Percentiles rank a stretch among this genome's conserved stretches.
These are phyloP conservation scores for Cladosporium sp. DNA, from an alignment of 2,329 filamentous ascomycete species.

Conservation along the genomic window DNA sequence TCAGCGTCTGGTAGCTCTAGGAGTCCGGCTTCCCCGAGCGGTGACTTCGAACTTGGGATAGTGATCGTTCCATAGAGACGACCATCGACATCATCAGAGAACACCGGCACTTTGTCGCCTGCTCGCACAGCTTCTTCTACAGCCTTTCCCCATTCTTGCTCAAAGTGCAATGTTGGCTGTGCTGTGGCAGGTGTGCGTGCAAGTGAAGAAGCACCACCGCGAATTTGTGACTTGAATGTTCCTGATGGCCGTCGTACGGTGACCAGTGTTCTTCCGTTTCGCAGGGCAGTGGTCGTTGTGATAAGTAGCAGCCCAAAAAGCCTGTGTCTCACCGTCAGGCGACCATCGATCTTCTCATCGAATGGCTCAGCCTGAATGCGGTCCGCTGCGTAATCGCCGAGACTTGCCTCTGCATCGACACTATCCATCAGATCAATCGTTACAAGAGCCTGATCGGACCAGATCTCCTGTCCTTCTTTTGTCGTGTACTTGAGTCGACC, in stretches of 20 bases:
- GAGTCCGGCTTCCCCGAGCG: slow-evolving; percentile 23
- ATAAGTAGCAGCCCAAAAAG: slow-evolving; percentile 69
- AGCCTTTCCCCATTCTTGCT: slow-evolving; percentile 8
- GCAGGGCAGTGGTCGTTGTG: slow-evolving; percentile 64
- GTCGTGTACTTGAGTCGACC: slow-evolving; percentile 77
- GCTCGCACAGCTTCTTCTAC: neutral
- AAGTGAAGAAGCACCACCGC: slow-evolving; percentile 1
- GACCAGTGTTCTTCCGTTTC: slow-evolving; percentile 29
- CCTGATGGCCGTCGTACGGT: slow-evolving; percentile 30
- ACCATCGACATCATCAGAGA: slow-evolving; percentile 22
- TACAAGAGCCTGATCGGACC: slow-evolving; percentile 89
- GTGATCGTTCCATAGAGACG: slow-evolving; percentile 45
- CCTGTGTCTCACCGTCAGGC: slow-evolving; percentile 64
- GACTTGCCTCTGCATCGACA: slow-evolving; percentile 24
- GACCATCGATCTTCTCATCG: slow-evolving; percentile 58
- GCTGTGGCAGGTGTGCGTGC: slow-evolving; percentile 6
- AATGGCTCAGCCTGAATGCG: slow-evolving; percentile 38
- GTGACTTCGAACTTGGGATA: slow-evolving; percentile 34
- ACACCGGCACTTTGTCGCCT: slow-evolving; percentile 25
- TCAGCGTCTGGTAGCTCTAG: slow-evolving; percentile 67
- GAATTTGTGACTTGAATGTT: slow-evolving; percentile 15
- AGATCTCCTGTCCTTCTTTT: slow-evolving; percentile 64
- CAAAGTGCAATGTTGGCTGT: slow-evolving; percentile 8
- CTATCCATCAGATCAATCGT: slow-evolving; percentile 70
- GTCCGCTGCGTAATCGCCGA: slow-evolving; percentile 2